These are phyloP conservation scores for Xylaria arbuscula DNA, from an alignment of 2,329 filamentous ascomycete species.

Conservation along the genomic window DNA sequence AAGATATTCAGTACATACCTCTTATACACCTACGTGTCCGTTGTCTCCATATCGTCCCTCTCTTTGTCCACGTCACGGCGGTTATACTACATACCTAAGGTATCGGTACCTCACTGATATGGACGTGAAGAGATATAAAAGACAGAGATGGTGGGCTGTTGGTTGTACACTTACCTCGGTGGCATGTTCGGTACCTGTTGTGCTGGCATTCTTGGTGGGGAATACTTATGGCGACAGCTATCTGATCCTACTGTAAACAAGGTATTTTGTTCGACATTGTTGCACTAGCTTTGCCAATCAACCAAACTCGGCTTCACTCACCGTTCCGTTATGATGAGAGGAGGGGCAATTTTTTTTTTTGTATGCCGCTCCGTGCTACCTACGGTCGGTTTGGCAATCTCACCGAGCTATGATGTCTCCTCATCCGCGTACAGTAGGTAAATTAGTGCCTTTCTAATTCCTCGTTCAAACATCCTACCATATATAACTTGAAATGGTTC, in stretches of 20 bases:
- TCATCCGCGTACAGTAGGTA: not conserved
- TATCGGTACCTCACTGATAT: too few species aligned
- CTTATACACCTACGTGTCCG: slow-evolving; percentile 22
- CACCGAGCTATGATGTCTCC: not conserved
- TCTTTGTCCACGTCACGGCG: slow-evolving; percentile 19
- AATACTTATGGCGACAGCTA: too few species aligned
- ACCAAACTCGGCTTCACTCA: too few species aligned
- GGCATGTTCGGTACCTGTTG: not conserved
- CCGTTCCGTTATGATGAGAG: too few species aligned
- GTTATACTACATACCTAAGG: not conserved
- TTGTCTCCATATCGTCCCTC: slow-evolving; percentile 6
- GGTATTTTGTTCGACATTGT: too few species aligned
- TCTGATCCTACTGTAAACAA: too few species aligned
- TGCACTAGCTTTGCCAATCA: too few species aligned
- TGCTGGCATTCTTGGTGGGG: not conserved
- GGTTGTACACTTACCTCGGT: too few species aligned
- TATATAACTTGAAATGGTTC: too few species aligned
- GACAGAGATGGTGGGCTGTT: too few species aligned
- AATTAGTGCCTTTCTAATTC: not conserved
- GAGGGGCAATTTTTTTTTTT: too few species aligned
- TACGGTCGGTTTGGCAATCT: not conserved
- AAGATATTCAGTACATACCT: not conserved
- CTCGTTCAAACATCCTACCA: not conserved
- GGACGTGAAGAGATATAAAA: not conserved
- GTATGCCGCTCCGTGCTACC: not conserved